Evolutionary conservation across 192 early-diverging fungal species (phyloP).

Genomic region (Linnemannia schmuckeri): DNA sequence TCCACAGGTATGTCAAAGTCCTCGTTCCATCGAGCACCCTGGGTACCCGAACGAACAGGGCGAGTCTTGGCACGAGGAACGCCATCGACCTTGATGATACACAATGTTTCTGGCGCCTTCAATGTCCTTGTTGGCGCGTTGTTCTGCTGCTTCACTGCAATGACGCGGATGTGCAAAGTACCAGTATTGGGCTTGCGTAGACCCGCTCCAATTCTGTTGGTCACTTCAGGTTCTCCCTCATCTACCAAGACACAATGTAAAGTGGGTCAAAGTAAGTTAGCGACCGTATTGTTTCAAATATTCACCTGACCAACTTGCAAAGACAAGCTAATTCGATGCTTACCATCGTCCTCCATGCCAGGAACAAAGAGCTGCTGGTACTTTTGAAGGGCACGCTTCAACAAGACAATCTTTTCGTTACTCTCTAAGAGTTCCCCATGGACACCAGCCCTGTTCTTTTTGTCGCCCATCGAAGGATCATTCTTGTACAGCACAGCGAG

Average conservation of each 20-base stretch:
- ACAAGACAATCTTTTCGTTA: slow-evolving; percentile 80
- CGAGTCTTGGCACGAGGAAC: slow-evolving; percentile 80
- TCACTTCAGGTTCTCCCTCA: slow-evolving; percentile 57
- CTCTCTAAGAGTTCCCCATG: slow-evolving; percentile 71
- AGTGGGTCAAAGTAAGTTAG: not conserved
- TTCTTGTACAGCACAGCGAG: slow-evolving; percentile 69
- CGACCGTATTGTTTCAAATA: not conserved
- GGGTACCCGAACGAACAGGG: slow-evolving; percentile 64
- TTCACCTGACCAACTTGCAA: not conserved
- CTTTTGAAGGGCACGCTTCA: slow-evolving; percentile 82
- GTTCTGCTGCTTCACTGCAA: slow-evolving; percentile 70
- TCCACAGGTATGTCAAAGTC: slow-evolving; percentile 91
- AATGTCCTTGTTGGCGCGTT: slow-evolving; percentile 70
- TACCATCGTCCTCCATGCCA: slow-evolving; percentile 80
- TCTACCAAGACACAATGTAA: slow-evolving; percentile 23
- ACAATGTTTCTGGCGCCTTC: slow-evolving; percentile 76
- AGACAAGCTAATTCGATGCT: not conserved
- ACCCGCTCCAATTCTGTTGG: slow-evolving; percentile 67
- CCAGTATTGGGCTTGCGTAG: slow-evolving; percentile 80
- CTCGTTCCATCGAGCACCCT: slow-evolving; percentile 84
- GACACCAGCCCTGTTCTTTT: slow-evolving; percentile 68
- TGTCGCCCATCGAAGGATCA: slow-evolving; percentile 65
- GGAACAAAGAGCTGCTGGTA: slow-evolving; percentile 90
- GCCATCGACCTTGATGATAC: slow-evolving; percentile 89
- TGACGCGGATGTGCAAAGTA: slow-evolving; percentile 75